These are phyloP conservation scores for Leishmania mexicana DNA, from an alignment of 208 protist genomes.

Conservation along the genomic window DNA sequence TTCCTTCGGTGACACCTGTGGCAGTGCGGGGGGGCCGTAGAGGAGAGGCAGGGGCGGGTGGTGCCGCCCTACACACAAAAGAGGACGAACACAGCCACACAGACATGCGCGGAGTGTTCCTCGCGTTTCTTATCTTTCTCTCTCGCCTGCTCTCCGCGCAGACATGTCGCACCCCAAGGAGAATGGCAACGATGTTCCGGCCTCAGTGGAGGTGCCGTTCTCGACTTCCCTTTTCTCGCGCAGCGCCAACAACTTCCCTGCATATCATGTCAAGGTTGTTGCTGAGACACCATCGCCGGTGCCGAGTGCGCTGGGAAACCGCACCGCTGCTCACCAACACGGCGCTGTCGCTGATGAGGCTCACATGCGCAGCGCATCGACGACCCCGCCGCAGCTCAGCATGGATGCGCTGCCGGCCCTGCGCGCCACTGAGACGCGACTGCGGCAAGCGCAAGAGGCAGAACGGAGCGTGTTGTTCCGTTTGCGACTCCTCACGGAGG, in stretches of 20 bases:
- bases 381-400: not conserved
- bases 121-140: not conserved
- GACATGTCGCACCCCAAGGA: not conserved
- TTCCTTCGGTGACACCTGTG: not conserved
- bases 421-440: constrained; percentile 6
- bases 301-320: not conserved
- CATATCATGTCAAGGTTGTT: not conserved
- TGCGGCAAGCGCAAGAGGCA: constrained; percentile 6
- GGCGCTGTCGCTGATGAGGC: not conserved
- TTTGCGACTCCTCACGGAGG: not conserved
- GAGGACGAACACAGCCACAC: not conserved
- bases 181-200: not conserved
- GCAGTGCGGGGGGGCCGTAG: not conserved
- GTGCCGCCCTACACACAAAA: not conserved
- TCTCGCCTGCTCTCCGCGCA: not conserved
- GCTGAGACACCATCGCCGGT: not conserved
- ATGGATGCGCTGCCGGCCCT: not conserved
- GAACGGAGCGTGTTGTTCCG: constrained; percentile 3
- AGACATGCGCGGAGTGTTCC: not conserved
- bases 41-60: not conserved
- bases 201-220: not conserved
- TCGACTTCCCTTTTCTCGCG: not conserved
- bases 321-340: not conserved
- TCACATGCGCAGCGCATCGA: not conserved
- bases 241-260: not conserved